Conservation (phyloP, 768 basidiomycete species). For the Boletus speciosus region DNA sequence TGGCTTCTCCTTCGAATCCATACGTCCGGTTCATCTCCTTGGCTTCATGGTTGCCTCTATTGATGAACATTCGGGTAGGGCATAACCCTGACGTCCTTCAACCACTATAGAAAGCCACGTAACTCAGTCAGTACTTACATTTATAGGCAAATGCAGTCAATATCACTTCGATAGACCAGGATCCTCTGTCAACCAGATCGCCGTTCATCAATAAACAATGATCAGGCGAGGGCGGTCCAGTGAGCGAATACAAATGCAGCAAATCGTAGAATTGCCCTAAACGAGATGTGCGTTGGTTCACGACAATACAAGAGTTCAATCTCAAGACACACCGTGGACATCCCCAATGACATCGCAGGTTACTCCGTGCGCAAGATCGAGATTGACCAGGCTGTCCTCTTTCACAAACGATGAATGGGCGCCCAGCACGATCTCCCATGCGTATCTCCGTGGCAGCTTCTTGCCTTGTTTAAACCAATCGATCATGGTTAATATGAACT, state of each 20-base stretch:
- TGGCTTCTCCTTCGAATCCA: constrained; percentile 94
- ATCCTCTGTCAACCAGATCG: constrained; percentile 97
- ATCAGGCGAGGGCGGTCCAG: constrained; percentile 79
- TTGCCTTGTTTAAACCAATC: constrained; percentile 94
- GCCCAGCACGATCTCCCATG: constrained; percentile 93
- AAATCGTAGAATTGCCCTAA: constrained; percentile 95
- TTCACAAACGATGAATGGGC: constrained; percentile 71
- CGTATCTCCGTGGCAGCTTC: constrained; percentile 81
- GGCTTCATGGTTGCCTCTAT: constrained; percentile 95
- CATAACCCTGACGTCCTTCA: constrained; percentile 69
- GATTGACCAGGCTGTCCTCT: constrained; percentile 79
- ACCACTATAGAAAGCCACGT: constrained; percentile 1
- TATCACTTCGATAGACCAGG: constrained; percentile 92
- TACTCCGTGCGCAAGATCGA: constrained; percentile 69
- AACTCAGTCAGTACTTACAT: constrained; percentile 47
- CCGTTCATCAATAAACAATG: constrained; percentile 91
- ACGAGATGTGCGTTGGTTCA: constrained; percentile 6
- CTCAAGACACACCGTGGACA: constrained; percentile 67
- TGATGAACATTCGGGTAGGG: constrained; percentile 86
- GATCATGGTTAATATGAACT: constrained; percentile 85
- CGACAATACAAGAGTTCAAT: neutral
- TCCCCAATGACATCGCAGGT: constrained; percentile 95
- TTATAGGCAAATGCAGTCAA: constrained; percentile 93
- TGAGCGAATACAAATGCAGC: constrained; percentile 80
- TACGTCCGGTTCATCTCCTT: constrained; percentile 96